Base-by-base conservation (phyloP, 331 rosid genomes). In the Malus hybrid region DNA sequence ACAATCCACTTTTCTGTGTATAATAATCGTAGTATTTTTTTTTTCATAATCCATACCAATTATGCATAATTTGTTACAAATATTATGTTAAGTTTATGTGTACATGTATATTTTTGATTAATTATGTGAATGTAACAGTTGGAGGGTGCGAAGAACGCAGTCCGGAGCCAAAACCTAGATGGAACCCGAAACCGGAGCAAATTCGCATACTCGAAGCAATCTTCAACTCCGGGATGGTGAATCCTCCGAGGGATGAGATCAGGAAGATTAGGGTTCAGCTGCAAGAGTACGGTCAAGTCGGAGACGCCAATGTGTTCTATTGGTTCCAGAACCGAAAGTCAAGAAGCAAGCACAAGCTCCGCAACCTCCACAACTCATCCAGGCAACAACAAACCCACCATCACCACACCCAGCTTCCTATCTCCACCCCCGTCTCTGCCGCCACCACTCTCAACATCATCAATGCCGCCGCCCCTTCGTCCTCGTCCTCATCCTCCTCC, bases 301-400 rank as follows among this genome's bases (percentile, higher is more conserved):
- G 97, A 36, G 99, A 94, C 76, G 99, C 99, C 55, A 94, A 91
- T 65, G 99, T 94, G 22, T 92, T 94, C 80, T 94, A 94, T 71
- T 94, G 99, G 99, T 94, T 94, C 75, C 99, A 94, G 82, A 94
- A 94, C 87, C 76, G 99, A 9, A 94, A 94, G 80, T 94, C 99
- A 16, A 83, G 99, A 76, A 90, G 95, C 91, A 94, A 94, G 19
- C 97, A 90, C 88, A 94, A 92, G 82, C 99, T 94, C 76, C 93
- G 97, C n/a, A 93, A 90, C 69, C 67, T 44, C 77, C 80, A 6
- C 52, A 79, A 33, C 84, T 57, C 16, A 57, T 20, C 64, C 64
- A 57, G 68, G 36, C 71, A 71, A 56, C 78, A 61, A 69, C 19
- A 68, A 13, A 36, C 65, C 31, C 46, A 50, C 12, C 52, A 24